Evolutionary conservation across 176 grass and related monocot genomes (phyloP).

Genomic region (Carex scoparia): DNA sequence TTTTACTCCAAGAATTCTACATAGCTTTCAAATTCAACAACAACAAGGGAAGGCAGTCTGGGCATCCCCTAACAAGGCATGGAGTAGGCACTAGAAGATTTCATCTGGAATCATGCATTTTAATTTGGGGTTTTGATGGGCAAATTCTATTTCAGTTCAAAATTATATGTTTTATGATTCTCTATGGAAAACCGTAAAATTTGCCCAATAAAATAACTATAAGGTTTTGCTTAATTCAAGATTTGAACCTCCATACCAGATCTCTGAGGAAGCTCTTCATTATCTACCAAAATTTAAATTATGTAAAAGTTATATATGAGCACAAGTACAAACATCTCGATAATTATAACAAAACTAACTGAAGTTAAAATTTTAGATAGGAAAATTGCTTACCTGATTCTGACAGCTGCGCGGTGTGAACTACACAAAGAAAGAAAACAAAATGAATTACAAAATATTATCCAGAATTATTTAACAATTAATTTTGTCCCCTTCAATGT

Average conservation of each 20-base stretch:
- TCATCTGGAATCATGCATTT: not conserved
- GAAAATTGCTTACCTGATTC: not conserved
- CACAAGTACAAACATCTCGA: not conserved
- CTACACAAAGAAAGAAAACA: not conserved
- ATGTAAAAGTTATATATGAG: not conserved
- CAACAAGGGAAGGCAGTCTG: not conserved
- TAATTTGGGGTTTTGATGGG: not conserved
- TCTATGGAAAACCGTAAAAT: not conserved
- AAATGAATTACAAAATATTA: not conserved
- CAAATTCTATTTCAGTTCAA: not conserved
- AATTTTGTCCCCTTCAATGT: not conserved
- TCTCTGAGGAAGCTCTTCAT: slow-evolving; percentile 18
- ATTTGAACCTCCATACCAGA: slow-evolving; percentile 24
- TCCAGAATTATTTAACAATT: not conserved
- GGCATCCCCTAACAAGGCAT: not conserved
- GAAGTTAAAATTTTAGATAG: not conserved
- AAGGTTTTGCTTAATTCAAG: slow-evolving; percentile 18
- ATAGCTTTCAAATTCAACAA: not conserved
- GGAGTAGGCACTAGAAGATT: not conserved
- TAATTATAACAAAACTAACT: not conserved
- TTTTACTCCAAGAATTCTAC: not conserved
- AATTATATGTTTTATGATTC: not conserved
- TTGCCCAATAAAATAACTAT: not conserved
- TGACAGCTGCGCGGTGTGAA: not conserved
- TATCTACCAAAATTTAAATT: slow-evolving; percentile 8